A percentile compares a stretch with the other conserved stretches of the same genome.
Evolutionary conservation across 495 filamentous ascomycete genomes (phyloP).

Genomic region (Aspergillus incahuasiensis): DNA sequence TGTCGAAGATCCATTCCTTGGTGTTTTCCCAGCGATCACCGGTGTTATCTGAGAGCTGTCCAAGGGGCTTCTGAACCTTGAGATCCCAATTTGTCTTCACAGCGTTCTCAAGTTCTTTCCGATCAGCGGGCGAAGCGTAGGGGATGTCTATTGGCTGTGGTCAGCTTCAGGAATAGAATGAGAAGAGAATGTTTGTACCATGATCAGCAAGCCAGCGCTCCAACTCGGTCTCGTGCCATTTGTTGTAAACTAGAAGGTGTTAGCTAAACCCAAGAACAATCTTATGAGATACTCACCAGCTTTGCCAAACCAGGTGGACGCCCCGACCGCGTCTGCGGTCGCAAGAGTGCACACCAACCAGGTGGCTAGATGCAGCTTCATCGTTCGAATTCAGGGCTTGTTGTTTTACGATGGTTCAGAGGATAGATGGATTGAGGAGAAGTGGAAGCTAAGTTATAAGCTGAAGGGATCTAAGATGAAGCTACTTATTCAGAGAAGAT

Average conservation of each 20-base stretch:
- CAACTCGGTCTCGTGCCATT: conserved; percentile 97
- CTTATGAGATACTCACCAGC: conserved; percentile 55
- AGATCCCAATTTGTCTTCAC: conserved; percentile 85
- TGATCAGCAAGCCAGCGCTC: conserved; percentile 96
- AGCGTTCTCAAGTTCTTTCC: conserved; percentile 75
- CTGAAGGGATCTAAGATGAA: not conserved
- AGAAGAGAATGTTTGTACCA: conserved; percentile 23
- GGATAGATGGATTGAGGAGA: not conserved
- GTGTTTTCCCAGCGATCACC: conserved; percentile 64
- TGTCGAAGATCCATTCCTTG: conserved; percentile 92
- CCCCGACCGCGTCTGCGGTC: conserved; percentile 59
- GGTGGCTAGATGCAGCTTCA: conserved; percentile 69
- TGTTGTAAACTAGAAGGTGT: conserved; percentile 74
- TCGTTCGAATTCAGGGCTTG: conserved; percentile 30
- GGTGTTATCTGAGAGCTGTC: conserved; percentile 68
- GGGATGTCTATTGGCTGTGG: conserved; percentile 60
- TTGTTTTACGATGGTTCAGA: not conserved
- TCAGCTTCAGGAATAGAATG: conserved; percentile 7
- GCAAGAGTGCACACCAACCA: conserved; percentile 67
- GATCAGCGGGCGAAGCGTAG: conserved; percentile 77
- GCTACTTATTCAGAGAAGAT: not conserved
- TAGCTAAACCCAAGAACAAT: not conserved
- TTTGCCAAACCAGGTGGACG: conserved; percentile 76
- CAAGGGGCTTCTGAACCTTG: conserved; percentile 64
- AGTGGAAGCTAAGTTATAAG: not conserved